phyloP scores from a whole-genome alignment of 352 stramenopile species.

The Globisporangium parvum region DNA sequence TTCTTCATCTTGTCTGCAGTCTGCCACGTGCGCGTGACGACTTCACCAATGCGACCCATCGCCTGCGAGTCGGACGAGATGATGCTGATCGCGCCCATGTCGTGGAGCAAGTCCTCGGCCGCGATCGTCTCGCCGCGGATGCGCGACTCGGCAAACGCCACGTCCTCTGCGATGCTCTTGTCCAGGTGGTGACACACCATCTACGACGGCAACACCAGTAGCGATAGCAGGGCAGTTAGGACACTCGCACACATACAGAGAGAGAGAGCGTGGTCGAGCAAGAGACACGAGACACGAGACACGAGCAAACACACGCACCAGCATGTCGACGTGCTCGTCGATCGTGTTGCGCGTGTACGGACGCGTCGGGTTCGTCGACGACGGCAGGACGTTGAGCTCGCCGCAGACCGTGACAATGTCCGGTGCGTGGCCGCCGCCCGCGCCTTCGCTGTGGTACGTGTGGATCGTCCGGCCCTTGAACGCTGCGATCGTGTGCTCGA shows the following conservation, averaged over 20 bases:
- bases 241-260: not conserved
- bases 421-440: conserved; percentile 91
- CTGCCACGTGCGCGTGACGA: conserved; percentile 96
- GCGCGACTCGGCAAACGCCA: conserved; percentile 96
- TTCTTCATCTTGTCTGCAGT: conserved; percentile 98
- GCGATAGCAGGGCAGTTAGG: not conserved
- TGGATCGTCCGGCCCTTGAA: conserved; percentile 96
- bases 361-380: conserved; percentile 95
- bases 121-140: conserved; percentile 97
- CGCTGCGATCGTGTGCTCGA: conserved; percentile 93
- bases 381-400: conserved; percentile 92
- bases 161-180: conserved; percentile 94
- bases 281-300: no score
- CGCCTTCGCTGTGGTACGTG: conserved; percentile 94
- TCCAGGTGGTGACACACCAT: conserved; percentile 99
- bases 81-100: conserved; percentile 96
- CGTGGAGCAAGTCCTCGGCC: conserved; percentile 96
- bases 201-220: no score
- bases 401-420: conserved; percentile 97
- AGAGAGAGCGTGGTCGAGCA: no score
- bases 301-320: conserved; percentile 43
- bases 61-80: conserved; percentile 96
- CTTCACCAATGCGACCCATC: conserved; percentile 96
- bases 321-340: conserved; percentile 98
- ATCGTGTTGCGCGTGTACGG: conserved; percentile 97